Evolutionary conservation across 2,329 filamentous ascomycete genomes (phyloP), one percentile per base, ranked within the genome.

Genomic region (Cadophora malorum): DNA sequence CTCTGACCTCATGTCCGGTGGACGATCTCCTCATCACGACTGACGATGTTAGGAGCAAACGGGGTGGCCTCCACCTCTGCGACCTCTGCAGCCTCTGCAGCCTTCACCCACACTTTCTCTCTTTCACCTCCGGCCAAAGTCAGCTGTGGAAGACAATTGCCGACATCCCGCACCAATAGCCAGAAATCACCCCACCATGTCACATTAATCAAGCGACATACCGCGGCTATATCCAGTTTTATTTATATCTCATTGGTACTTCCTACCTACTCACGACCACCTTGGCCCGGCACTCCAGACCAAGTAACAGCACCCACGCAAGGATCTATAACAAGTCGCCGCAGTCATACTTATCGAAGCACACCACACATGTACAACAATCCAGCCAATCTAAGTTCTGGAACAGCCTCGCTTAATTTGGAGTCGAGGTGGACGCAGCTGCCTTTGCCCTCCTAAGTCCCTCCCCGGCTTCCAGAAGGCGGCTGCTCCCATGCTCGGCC

Each of bases 291-390:
- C 21, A 61, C 23, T 38, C 25, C 16, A 61, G 25, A 23, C 38
- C 23, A 7, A 31, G 38, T 61, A n/a, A 31, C 41, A 61, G 52
- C 14, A 59, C 53, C 49, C 23, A 23, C 25, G 10, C 35, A 59
- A 16, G 25, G 52, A 65, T 65, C 63, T 50, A 65, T 59, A 49
- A 16, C 52, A 33, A 65, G 63, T 23, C 38, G 63, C 35, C 25
- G 52, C 63, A 58, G 52, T 58, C 35, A 47, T 49, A 58, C 63
- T 28, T 41, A 3, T 47, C 25, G 38, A 47, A n/a, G 38, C 23
- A 47, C 25, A 47, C 58, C 14, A 41, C 1, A 8, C 41, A 38
- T 45, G 41, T 38, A 23, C 31, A 58, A 38, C 19, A 58, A 35
- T 58, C 14, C 23, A 19, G 41, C 58, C 38, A 47, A 61, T 49